A percentile compares a stretch with the other conserved stretches of the same genome.
Evolutionary conservation across 2,329 filamentous ascomycete species (phyloP).

Genomic region (Epichloe brachyelytri): DNA sequence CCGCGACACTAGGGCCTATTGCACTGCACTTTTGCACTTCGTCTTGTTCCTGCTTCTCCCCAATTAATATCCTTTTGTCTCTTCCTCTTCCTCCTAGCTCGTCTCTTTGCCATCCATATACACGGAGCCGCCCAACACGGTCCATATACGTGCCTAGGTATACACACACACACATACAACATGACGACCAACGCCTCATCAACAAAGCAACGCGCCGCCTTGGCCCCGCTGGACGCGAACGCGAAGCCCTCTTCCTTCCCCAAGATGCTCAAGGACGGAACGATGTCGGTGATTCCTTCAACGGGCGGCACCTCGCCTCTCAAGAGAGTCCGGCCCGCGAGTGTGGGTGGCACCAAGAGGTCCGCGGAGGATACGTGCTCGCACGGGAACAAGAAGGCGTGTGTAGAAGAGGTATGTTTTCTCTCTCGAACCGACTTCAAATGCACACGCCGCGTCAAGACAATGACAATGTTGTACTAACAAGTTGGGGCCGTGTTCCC

Average conservation of each 20-base stretch:
- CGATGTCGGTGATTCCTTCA: neutral
- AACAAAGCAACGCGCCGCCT: slow-evolving; percentile 35
- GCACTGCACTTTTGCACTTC: neutral
- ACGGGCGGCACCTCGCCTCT: slow-evolving; percentile 6
- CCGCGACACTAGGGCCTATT: neutral
- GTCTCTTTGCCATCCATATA: neutral
- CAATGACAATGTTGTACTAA: slow-evolving; percentile 5
- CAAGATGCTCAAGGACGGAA: slow-evolving; percentile 6
- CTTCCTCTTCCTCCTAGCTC: neutral
- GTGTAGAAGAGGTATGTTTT: slow-evolving; percentile 19
- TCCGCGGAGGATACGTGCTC: slow-evolving; percentile 12
- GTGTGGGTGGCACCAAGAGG: slow-evolving; percentile 14
- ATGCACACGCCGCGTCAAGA: neutral
- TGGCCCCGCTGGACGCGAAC: slow-evolving; percentile 34
- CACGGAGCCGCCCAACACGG: neutral
- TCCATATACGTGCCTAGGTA: neutral
- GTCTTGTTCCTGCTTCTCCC: neutral
- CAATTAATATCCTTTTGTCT: neutral
- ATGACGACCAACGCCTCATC: slow-evolving; percentile 17
- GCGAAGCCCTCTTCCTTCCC: slow-evolving; percentile 19
- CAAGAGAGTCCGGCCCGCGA: slow-evolving; percentile 4
- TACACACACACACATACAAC: neutral
- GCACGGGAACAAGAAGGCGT: slow-evolving; percentile 19
- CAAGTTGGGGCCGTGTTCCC: neutral
- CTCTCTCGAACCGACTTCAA: neutral